A percentile compares a stretch with the other conserved stretches of the same genome.
Evolutionary conservation across 75 land plant genomes (phyloP).

Genomic region (Pseudotsuga menziesii): DNA sequence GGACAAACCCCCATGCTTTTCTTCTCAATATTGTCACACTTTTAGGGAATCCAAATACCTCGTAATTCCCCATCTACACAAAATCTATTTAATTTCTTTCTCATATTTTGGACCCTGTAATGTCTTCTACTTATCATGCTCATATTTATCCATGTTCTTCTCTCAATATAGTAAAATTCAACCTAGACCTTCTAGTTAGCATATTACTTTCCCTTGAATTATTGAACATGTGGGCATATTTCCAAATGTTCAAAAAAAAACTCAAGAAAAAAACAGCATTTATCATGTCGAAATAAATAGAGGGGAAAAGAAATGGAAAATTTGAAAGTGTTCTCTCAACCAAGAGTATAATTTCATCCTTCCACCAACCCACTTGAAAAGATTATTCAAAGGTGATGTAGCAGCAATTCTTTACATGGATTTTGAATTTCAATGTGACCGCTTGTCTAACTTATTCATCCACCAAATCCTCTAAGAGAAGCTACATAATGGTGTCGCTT

Average conservation of each 20-base stretch:
- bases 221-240: not conserved
- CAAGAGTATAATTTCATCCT: not conserved
- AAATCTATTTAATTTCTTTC: not conserved
- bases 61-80: not conserved
- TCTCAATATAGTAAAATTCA: not conserved
- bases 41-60: not conserved
- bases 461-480: too few species aligned
- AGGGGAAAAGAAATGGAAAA: not conserved
- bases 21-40: not conserved
- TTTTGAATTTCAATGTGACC: too few species aligned
- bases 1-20: not conserved
- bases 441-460: too few species aligned
- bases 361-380: not conserved
- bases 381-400: not conserved
- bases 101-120: not conserved
- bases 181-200: not conserved
- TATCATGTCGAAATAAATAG: not conserved
- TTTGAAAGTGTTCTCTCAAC: not conserved
- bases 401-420: too few species aligned
- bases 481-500: too few species aligned
- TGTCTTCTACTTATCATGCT: not conserved
- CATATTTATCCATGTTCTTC: not conserved
- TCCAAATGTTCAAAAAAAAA: not conserved
- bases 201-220: not conserved
- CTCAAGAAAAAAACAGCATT: not conserved